Evolutionary conservation across 1,284 basidiomycete genomes (phyloP), one percentile per base, ranked within the genome.

Genomic region (Trichosporon faecale): DNA sequence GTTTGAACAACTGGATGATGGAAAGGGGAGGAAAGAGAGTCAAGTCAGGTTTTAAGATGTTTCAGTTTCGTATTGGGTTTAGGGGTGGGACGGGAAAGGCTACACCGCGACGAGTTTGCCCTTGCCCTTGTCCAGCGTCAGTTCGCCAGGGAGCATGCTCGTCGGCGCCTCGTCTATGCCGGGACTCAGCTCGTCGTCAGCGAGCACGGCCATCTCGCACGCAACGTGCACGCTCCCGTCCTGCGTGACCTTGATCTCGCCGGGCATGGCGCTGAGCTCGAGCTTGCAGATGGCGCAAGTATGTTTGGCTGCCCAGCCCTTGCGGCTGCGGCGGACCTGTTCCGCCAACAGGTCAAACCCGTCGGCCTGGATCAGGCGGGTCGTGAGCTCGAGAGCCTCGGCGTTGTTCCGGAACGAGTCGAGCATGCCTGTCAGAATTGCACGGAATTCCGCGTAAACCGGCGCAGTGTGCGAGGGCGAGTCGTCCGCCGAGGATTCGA

Each of bases 391-490:
- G n/a, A 99, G 86, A 86, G 96, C 89, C 76, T 98, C 95, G 27
- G 91, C 91, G 74, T 99, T 95, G 5, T 91, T 89, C 25, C 91
- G 89, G 84, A 98, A 98, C 1, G 94, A 92, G 76, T 95, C 93
- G 73, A 98, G 85, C 94, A 99, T 99, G 33, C 93, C 91, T 0
- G 90, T 91, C 25, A 99, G 85, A 70, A 99, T 94, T 3, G 89
- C 88, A 60, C 94, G 88, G 83, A 98, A 96, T 82, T 98, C 95
- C 37, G 91, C 90, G 80, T 98, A 98, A 5, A 91, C 89, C 21
- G 78, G n/a, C 12, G 67, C 55, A 14, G 61, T 40, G 37, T 63
- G 66, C 29, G 49, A 25, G 21, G 65, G 31, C 23, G 25, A 55
- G 37, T 67, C 44, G 9, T 55, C 60, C 40, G 78, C 68, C 8